Conservation (phyloP, 306 rosid genomes). For the Citrullus mucosospermus region DNA sequence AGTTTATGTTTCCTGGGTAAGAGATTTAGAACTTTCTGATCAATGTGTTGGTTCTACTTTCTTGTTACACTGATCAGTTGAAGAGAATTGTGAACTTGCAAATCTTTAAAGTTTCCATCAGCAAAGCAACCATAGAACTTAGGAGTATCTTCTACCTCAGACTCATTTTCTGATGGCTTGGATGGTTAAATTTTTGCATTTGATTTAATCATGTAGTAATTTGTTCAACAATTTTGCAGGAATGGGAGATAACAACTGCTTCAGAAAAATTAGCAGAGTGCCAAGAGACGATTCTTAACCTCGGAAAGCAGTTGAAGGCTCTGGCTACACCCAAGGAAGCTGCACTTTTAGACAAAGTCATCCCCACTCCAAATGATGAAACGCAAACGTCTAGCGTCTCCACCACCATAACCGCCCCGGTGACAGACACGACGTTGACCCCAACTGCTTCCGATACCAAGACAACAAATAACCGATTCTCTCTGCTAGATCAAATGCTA, state of each 20-base stretch:
- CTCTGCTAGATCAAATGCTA: constrained; percentile 63
- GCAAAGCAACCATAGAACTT: not conserved
- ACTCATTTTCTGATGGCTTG: not conserved
- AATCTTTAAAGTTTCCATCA: not conserved
- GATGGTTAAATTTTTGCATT: not conserved
- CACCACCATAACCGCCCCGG: constrained; percentile 3
- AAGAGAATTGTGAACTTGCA: not conserved
- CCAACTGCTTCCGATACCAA: constrained; percentile 15
- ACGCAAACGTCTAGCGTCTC: not conserved
- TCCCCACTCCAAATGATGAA: constrained; percentile 23
- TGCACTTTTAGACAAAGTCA: constrained; percentile 43
- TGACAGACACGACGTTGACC: constrained; percentile 2
- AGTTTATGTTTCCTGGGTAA: not conserved
- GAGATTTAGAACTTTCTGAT: not conserved
- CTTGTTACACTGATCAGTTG: not conserved
- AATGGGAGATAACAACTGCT: constrained; percentile 79
- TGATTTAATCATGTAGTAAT: not conserved
- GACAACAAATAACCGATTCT: constrained; percentile 27
- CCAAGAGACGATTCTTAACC: constrained; percentile 83
- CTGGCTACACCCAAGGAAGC: constrained; percentile 60
- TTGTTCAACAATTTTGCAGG: constrained; percentile 27
- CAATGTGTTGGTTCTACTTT: too few relatives aligned
- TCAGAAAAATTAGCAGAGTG: constrained; percentile 93
- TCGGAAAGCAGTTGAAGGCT: constrained; percentile 87
- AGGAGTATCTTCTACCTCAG: not conserved